Evolutionary conservation across 78 protist species (phyloP).

Genomic region (Dictyostelium purpureum): DNA sequence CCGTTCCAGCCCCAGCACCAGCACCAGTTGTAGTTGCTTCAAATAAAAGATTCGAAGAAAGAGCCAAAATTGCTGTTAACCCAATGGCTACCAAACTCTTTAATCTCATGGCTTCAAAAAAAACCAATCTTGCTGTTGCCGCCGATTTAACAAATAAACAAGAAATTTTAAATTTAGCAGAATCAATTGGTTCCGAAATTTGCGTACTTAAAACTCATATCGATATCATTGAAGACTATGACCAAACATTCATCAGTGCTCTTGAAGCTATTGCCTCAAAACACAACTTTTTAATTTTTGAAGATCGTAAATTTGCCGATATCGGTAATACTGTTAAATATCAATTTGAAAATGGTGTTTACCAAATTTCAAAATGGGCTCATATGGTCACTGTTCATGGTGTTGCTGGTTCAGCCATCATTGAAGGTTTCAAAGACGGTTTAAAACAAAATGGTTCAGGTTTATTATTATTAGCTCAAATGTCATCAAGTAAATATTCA

Average conservation of each 20-base stretch:
- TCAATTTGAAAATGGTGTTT: slow-evolving; percentile 89
- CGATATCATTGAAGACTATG: slow-evolving; percentile 91
- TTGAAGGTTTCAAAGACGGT: slow-evolving; percentile 47
- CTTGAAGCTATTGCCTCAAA: slow-evolving; percentile 61
- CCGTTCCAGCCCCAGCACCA: slow-evolving; percentile 22
- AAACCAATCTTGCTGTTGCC: slow-evolving; percentile 87
- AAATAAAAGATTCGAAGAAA: slow-evolving; percentile 43
- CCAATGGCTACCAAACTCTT: slow-evolving; percentile 64
- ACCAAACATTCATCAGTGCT: slow-evolving; percentile 15
- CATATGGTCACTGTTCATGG: slow-evolving; percentile 80
- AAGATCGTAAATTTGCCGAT: slow-evolving; percentile 97
- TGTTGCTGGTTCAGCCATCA: slow-evolving; percentile 90
- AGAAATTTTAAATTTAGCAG: slow-evolving; percentile 82
- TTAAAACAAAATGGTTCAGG: slow-evolving; percentile 77
- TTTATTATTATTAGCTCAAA: slow-evolving; percentile 89
- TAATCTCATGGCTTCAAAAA: slow-evolving; percentile 81
- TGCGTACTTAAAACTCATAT: slow-evolving; percentile 93
- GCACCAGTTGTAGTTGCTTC: not conserved
- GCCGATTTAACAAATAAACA: slow-evolving; percentile 74
- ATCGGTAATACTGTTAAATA: slow-evolving; percentile 90
- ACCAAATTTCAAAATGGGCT: slow-evolving; percentile 85
- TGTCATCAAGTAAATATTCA: too few species aligned
- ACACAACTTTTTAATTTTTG: slow-evolving; percentile 92
- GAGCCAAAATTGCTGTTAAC: slow-evolving; percentile 71
- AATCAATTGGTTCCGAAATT: slow-evolving; percentile 86